Percentiles rank a stretch among this genome's conserved stretches.
phyloP scores from a whole-genome alignment of 1,139 yeast species.

The Debaryomycetaceae sp. region DNA sequence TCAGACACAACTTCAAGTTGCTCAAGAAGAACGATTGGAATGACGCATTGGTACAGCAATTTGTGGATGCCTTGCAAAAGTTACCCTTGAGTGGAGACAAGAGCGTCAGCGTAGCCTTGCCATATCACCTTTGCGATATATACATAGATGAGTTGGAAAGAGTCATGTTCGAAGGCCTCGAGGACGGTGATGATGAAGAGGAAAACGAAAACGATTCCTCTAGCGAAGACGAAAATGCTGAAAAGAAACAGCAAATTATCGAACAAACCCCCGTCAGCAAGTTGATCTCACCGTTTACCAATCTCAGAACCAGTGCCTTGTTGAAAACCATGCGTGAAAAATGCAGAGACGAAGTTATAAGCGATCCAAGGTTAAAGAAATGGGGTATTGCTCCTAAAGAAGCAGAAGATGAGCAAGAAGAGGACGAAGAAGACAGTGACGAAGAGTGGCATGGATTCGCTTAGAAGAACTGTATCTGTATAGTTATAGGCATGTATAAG shows the following conservation, averaged over 20 bases:
- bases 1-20: conserved; percentile 62
- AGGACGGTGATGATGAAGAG: conserved; percentile 38
- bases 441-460: conserved; percentile 32
- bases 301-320: conserved; percentile 46
- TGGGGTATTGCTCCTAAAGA: conserved; percentile 57
- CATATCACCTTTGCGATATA: conserved; percentile 83
- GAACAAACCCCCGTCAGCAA: conserved; percentile 50
- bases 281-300: conserved; percentile 58
- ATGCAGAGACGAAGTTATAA: conserved; percentile 62
- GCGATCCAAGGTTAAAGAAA: conserved; percentile 56
- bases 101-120: conserved; percentile 69
- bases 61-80: conserved; percentile 38
- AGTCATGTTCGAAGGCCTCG: conserved; percentile 48
- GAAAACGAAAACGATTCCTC: conserved; percentile 26
- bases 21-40: conserved; percentile 59
- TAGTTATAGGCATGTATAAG: not conserved
- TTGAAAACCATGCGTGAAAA: conserved; percentile 66
- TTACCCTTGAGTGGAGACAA: conserved; percentile 56
- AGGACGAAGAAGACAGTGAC: conserved; percentile 20
- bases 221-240: conserved; percentile 23
- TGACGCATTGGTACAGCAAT: conserved; percentile 41
- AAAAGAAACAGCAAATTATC: conserved; percentile 29
- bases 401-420: conserved; percentile 16
- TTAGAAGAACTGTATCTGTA: conserved; percentile 2
- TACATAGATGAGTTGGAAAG: conserved; percentile 80